Evolutionary conservation across 1,139 yeast genomes (phyloP), one percentile per base, ranked within the genome.

Genomic region (Pichia sp.): DNA sequence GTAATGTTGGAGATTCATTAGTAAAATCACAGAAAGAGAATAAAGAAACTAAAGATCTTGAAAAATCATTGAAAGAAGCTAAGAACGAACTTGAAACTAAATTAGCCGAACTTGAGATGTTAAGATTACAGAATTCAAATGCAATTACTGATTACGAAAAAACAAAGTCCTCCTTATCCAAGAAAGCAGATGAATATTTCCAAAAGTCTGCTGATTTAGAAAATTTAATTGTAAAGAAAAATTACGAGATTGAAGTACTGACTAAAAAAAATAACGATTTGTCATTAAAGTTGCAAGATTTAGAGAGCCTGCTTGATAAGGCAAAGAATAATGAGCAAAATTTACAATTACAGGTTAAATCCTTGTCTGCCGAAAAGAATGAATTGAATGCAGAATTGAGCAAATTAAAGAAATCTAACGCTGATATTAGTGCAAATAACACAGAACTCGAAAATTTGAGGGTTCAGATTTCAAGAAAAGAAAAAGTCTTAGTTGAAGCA

Each of bases 1-100:
- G 74, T 53, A 78, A 76, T 41, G 72, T 87, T 23, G 96, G 96
- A 1, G 76, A 83, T 55, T 94, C 86, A 42, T 68, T 87, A 26
- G 94, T 87, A 0, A 80, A 74, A 35, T 61, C 65, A 27, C 37
- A 58, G 20, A 60, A 59, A 32, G 40, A 43, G 4, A 39, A 54
- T 25, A 46, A 39, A 45, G 45, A 41, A 46, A 50, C 34, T 53
- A 16, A 20, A 11, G 57, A 46, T 34, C 41, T 22, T 53, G 56
- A 42, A 28, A 57, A 24, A 54, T 54, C 4, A 49, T 52, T 42
- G 6, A 30, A 44, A 6, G 29, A 43, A 4, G 40, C 43, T 10
- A 46, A 49, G 20, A 10, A 28, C 2, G 61, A 61, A 47, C 46
- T 55, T n/a, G 56, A 52, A 26, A 45, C 50, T 22, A 53, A 55